These are phyloP conservation scores for Gamarada debralockiae DNA, from an alignment of 495 filamentous ascomycete species.

Conservation along the genomic window DNA sequence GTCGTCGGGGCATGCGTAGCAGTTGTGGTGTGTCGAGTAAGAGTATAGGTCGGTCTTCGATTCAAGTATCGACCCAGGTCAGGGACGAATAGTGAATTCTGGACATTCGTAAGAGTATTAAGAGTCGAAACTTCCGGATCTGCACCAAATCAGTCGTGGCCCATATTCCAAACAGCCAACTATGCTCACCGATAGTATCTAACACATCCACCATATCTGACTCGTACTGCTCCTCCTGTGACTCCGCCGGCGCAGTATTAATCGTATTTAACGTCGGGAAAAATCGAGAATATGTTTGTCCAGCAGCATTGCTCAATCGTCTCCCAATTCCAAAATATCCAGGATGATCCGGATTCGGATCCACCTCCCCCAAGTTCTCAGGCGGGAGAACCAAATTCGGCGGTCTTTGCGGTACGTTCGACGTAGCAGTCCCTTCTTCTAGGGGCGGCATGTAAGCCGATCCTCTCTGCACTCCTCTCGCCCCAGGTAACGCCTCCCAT, in stretches of 20 bases:
- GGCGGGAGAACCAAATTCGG: neutral
- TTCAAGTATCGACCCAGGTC: conserved; percentile 65
- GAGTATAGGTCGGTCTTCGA: conserved; percentile 66
- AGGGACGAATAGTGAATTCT: conserved; percentile 74
- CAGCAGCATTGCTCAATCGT: neutral
- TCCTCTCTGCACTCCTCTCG: neutral
- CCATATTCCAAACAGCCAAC: neutral
- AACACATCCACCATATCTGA: conserved; percentile 62
- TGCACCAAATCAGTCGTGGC: conserved; percentile 25
- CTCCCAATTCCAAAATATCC: neutral
- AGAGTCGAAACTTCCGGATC: conserved; percentile 73
- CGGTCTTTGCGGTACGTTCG: neutral
- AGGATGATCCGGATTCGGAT: neutral
- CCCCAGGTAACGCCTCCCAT: neutral
- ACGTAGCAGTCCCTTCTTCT: neutral
- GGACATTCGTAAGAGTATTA: conserved; percentile 73
- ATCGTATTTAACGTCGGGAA: neutral
- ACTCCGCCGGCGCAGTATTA: neutral
- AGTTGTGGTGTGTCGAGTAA: conserved; percentile 46
- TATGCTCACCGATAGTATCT: conserved; percentile 62
- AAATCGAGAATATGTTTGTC: neutral
- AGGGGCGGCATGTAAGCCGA: neutral
- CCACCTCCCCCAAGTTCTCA: neutral
- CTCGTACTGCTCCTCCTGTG: conserved; percentile 42
- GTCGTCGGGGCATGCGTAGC: neutral